Conservation (phyloP, 768 basidiomycete genomes). For the Boletus sensibilis region DNA sequence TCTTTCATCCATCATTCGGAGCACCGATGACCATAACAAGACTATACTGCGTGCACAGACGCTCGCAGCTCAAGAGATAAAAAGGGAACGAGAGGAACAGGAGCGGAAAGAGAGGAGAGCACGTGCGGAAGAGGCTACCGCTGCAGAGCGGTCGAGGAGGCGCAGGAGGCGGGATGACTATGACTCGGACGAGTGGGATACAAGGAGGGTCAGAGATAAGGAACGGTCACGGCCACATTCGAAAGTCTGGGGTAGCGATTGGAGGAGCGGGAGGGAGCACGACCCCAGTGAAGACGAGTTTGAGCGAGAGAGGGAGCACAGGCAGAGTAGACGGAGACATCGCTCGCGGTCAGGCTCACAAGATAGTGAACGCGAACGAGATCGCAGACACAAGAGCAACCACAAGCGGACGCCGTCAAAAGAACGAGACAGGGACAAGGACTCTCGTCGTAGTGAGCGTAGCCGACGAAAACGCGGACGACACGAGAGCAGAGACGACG, state of each 20-base stretch:
- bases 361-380: slow-evolving; percentile 16
- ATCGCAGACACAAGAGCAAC: slow-evolving; percentile 22
- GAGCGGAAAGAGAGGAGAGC: slow-evolving; percentile 59
- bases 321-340: slow-evolving; percentile 23
- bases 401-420: slow-evolving; percentile 20
- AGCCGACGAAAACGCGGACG: slow-evolving; percentile 27
- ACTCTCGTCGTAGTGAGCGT: slow-evolving; percentile 16
- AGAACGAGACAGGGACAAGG: slow-evolving; percentile 12
- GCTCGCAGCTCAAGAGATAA: slow-evolving; percentile 68
- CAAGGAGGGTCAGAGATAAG: slow-evolving; percentile 40
- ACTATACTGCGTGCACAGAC: slow-evolving; percentile 75
- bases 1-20: slow-evolving; percentile 81
- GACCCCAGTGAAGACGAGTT: slow-evolving; percentile 38
- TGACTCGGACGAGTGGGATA: slow-evolving; percentile 31
- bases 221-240: slow-evolving; percentile 47
- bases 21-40: slow-evolving; percentile 95
- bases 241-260: slow-evolving; percentile 40
- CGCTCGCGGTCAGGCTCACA: slow-evolving; percentile 34
- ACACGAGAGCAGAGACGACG: slow-evolving; percentile 21
- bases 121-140: slow-evolving; percentile 74
- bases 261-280: slow-evolving; percentile 47
- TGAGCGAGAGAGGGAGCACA: slow-evolving; percentile 18
- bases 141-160: slow-evolving; percentile 56
- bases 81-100: slow-evolving; percentile 62
- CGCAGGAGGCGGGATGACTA: slow-evolving; percentile 34